Evolutionary conservation across 1,284 basidiomycete species (phyloP), one percentile per base, ranked within the genome.

Genomic region (Leccinum pachyderme): DNA sequence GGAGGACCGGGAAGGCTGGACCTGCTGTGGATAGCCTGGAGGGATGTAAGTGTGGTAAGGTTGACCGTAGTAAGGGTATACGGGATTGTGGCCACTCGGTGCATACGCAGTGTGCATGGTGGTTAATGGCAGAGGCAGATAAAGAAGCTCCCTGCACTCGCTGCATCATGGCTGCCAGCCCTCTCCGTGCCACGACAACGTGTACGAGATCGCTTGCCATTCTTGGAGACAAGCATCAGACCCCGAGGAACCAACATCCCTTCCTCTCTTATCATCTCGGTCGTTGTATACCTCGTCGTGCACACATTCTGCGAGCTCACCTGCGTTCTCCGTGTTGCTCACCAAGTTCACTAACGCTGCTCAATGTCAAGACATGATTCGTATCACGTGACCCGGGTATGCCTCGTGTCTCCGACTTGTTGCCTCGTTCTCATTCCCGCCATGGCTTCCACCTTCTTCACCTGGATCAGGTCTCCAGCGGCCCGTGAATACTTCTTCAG

Each of bases 401-500:
- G 37, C 37, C 18, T 22, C 37, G 9, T 48, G 31, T 28, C 9
- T 24, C 32, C 18, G 31, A n/a, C 11, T 24, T 18, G 22, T 54
- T 43, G 46, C 31, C n/a, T 47, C 37, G n/a, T 28, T 29, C 45
- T 31, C 33, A 7, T 49, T 49, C 56, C 56, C 52, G 29, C 61
- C 69, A 92, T 92, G 90, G 81, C 89, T 57, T 89, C 89, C 46
- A 85, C 84, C 45, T 93, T 95, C 77, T 77, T 87, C 70, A 81
- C 81, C 67, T 96, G 93, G 93, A 65, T 91, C 67, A 88, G 89
- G 67, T 94, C 91, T 52, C 94, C 94, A 54, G 91, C 91, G 47
- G 91, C 89, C 22, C 81, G 91, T 65, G 84, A 93, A 64, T 97
- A 97, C 74, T 95, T 97, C 77, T 91, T 96, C 77, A 95, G 93